Conservation (phyloP, 768 basidiomycete species). For the Pulveroboletus sp. region DNA sequence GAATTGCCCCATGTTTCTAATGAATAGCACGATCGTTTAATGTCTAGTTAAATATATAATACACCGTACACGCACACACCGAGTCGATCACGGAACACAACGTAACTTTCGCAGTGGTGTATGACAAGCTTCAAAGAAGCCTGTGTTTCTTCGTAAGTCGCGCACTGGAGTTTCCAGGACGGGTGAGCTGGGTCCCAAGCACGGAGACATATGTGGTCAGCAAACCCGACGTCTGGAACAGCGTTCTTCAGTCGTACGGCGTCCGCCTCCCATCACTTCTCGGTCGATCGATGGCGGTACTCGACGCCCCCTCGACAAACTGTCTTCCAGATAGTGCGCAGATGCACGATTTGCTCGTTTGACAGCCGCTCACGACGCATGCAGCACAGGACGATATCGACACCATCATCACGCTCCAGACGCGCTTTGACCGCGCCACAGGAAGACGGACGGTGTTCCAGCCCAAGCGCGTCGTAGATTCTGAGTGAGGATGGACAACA, state of each 20-base stretch:
- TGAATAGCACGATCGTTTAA: not conserved
- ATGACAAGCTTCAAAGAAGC: slow-evolving; percentile 12
- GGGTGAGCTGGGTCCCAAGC: slow-evolving; percentile 13
- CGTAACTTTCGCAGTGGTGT: slow-evolving; percentile 6
- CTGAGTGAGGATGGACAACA: not conserved
- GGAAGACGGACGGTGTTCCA: slow-evolving; percentile 16
- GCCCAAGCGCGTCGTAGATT: slow-evolving; percentile 18
- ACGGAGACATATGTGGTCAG: slow-evolving; percentile 16
- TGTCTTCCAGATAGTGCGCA: slow-evolving; percentile 25
- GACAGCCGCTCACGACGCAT: slow-evolving; percentile 35
- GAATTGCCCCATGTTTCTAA: not conserved
- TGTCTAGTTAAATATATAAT: slow-evolving; percentile 1
- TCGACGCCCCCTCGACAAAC: slow-evolving; percentile 10
- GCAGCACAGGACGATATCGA: slow-evolving; percentile 33
- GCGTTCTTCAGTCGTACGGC: slow-evolving; percentile 1
- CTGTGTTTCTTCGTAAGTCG: slow-evolving; percentile 17
- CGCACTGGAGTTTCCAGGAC: slow-evolving; percentile 16
- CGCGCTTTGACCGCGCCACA: slow-evolving; percentile 8
- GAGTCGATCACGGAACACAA: slow-evolving; percentile 3
- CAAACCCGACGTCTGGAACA: slow-evolving; percentile 12
- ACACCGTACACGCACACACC: not conserved
- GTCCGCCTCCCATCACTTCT: slow-evolving; percentile 20
- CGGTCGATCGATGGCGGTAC: slow-evolving; percentile 14
- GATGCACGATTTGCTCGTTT: slow-evolving; percentile 27
- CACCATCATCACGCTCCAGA: slow-evolving; percentile 12